Evolutionary conservation across 2,329 filamentous ascomycete species (phyloP).

Genomic region (Ceratocystis ficicola): DNA sequence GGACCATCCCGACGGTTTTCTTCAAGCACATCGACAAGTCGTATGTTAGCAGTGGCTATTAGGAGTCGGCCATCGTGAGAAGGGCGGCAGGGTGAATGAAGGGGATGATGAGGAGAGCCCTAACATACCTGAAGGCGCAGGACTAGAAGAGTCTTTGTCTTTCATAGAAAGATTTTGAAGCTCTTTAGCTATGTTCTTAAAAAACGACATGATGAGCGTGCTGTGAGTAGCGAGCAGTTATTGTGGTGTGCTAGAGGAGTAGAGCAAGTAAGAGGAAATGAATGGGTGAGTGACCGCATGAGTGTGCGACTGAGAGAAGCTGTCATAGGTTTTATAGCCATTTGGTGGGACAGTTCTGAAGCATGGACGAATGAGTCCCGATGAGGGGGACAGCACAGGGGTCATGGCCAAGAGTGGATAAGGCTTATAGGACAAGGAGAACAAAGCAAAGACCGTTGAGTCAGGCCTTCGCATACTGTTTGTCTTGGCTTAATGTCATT

Average conservation of each 20-base stretch:
- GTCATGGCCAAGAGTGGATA: conserved; percentile 5
- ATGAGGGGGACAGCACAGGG: background rate
- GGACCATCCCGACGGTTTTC: conserved; percentile 7
- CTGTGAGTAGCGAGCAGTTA: background rate
- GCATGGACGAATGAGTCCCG: background rate
- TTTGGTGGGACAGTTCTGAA: background rate
- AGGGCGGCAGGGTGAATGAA: background rate
- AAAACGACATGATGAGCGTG: conserved; percentile 33
- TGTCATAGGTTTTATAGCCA: conserved; percentile 1
- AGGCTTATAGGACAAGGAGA: background rate
- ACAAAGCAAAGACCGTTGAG: background rate
- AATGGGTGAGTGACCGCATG: background rate
- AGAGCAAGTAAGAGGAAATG: background rate
- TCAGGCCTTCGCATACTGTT: background rate
- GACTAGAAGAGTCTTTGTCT: conserved; percentile 24
- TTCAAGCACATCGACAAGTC: background rate
- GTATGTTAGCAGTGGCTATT: background rate
- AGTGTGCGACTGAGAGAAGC: background rate
- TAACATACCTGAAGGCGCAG: conserved; percentile 3
- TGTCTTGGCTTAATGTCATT: background rate
- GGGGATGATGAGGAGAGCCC: background rate
- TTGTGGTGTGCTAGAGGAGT: background rate
- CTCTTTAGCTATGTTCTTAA: conserved; percentile 34
- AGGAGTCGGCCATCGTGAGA: conserved; percentile 6
- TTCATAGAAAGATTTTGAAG: conserved; percentile 38